Base-by-base conservation (phyloP, 2,329 filamentous ascomycete genomes). In the Orbilia blumenaviensis region DNA sequence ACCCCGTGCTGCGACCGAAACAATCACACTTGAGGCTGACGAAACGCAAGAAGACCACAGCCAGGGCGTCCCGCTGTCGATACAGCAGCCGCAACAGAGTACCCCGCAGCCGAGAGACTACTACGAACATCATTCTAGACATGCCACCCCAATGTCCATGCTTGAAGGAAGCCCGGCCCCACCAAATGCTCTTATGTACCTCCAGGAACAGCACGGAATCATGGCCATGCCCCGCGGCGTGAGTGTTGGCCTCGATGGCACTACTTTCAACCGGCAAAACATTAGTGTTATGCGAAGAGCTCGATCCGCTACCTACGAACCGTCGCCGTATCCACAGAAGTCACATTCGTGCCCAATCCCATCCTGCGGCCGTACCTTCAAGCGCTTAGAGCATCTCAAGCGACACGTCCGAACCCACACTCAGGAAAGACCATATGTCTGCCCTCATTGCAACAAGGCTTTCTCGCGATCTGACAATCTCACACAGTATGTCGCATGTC, bases 341-440 rank as follows among this genome's bases (percentile, higher is more conserved):
- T 97, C 94, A 42, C 95, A 99, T 84, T 98, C 94, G 1, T 99
- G 95, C 86, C 95, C 95, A n/a, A 99, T 99, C 81, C 95, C 95
- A 27, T 96, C 94, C 66, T 99, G 95, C 83, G 95, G 95, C 66
- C 91, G 95, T 81, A 88, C 97, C 78, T 99, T 99, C 88, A 99
- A 99, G 90, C 91, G 95, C 84, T 89, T 99, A 86, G 95, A 99
- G 86, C 95, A 99, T 86, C 89, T 99, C 82, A 99, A 99, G 88
- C 90, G 94, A 88, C 95, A 99, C 86, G 95, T 99, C 84, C 92
- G 95, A 85, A 99, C 95, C 82, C 95, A 99, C 87, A 99, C 95
- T 68, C 95, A 99, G 87, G 95, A 99, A 87, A 92, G 94, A 85
- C 95, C 95, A 80, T 99, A 99, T 85, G 91, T 96, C 82, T 99